Evolutionary conservation across 1,284 basidiomycete genomes (phyloP).

Genomic region (Ceratobasidium theobromae): DNA sequence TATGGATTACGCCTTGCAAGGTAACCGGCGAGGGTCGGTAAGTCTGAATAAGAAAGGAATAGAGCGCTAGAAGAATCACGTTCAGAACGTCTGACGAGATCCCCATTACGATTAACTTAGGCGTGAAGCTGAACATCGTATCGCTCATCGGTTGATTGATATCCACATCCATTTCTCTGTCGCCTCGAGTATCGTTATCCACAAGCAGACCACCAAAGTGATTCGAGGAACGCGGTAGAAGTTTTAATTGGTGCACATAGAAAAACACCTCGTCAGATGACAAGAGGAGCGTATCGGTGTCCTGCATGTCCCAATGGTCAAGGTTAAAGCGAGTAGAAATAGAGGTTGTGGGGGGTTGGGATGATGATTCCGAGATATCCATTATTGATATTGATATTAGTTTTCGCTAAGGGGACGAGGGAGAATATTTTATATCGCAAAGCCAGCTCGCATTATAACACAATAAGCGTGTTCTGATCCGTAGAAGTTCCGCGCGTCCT

Average conservation of each 20-base stretch:
- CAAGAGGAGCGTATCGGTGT: conserved; percentile 60
- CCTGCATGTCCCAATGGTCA: conserved; percentile 2
- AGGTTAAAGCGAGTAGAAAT: conserved; percentile 13
- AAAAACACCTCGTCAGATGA: conserved; percentile 76
- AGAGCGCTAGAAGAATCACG: conserved; percentile 33
- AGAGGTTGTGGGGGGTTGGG: neutral
- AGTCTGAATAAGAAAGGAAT: conserved; percentile 7
- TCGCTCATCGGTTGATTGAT: conserved; percentile 18
- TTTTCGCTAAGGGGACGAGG: too few relatives aligned
- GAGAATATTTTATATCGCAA: too few relatives aligned
- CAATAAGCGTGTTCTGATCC: too few relatives aligned
- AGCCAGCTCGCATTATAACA: too few relatives aligned
- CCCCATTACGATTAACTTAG: conserved; percentile 11
- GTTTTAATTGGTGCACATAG: conserved; percentile 57
- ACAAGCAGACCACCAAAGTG: conserved; percentile 52
- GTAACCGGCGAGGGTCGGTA: conserved; percentile 29
- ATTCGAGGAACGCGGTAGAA: conserved; percentile 57
- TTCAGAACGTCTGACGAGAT: conserved; percentile 31
- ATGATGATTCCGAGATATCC: neutral
- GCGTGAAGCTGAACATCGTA: neutral
- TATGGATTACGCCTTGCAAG: conserved; percentile 10
- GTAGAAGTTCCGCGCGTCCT: too few relatives aligned
- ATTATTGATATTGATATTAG: neutral
- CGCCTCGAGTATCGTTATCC: neutral
- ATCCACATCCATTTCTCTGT: neutral